Evolutionary conservation across 2,329 filamentous ascomycete genomes (phyloP).

Genomic region (Microdochium trichocladiopsis): DNA sequence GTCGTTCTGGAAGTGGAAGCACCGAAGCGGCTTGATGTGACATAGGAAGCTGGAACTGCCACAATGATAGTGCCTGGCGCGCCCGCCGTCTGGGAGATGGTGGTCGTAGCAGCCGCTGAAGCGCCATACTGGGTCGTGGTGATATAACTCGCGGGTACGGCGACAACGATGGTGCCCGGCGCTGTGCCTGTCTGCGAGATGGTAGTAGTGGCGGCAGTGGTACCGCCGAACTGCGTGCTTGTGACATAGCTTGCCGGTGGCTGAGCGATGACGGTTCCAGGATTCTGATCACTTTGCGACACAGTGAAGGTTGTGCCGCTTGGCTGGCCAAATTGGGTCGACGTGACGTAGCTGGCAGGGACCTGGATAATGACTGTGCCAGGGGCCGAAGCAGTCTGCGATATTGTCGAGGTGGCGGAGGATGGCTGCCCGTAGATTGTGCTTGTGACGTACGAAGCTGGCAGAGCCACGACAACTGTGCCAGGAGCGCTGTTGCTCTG

Average conservation of each 20-base stretch:
- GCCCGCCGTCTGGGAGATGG: neutral
- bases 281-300: neutral
- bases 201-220: neutral
- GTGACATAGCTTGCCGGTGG: neutral
- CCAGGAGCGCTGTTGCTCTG: neutral
- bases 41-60: neutral
- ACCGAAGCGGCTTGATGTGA: neutral
- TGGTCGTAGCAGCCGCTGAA: neutral
- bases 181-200: neutral
- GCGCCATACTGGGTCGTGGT: neutral
- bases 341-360: neutral
- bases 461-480: neutral
- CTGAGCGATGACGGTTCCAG: neutral
- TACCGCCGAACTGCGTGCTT: neutral
- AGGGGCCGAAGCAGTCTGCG: neutral
- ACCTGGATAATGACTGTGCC: neutral
- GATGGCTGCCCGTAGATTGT: neutral
- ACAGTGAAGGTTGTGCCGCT: neutral
- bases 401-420: neutral
- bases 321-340: neutral
- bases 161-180: conserved; percentile 2
- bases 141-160: conserved; percentile 1
- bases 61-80: neutral
- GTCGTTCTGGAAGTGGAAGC: neutral
- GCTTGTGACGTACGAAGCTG: neutral